A percentile compares a stretch with the other conserved stretches of the same genome.
phyloP scores from a whole-genome alignment of 164 flowering plant genomes.

The Macadamia tetraphylla region DNA sequence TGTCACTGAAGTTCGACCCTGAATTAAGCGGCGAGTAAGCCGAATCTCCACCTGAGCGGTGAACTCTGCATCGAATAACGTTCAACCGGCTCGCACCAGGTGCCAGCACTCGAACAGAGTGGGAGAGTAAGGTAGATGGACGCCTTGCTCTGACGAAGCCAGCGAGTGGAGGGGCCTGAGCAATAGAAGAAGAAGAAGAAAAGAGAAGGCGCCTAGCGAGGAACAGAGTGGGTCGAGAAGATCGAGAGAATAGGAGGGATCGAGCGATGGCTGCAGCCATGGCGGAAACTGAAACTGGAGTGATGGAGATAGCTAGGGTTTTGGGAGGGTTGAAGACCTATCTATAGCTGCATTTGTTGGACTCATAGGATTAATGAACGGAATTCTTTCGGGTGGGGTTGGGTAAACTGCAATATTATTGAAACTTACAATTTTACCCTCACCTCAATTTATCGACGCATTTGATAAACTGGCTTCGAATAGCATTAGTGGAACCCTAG shows the following conservation, averaged over 20 bases:
- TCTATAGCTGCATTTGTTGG: too few species aligned
- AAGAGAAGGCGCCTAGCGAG: constrained; percentile 37
- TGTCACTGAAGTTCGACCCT: constrained; percentile 65
- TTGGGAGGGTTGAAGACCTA: neutral
- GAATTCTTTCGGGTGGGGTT: too few species aligned
- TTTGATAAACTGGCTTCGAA: too few species aligned
- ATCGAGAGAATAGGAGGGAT: constrained; percentile 22
- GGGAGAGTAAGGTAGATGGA: constrained; percentile 25
- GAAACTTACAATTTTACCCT: too few species aligned
- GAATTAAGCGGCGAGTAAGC: constrained; percentile 78
- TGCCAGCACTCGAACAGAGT: constrained; percentile 21
- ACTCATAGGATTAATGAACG: too few species aligned
- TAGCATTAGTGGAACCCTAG: too few species aligned
- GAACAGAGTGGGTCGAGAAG: constrained; percentile 15
- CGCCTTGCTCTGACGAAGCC: constrained; percentile 24
- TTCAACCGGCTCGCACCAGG: constrained; percentile 27
- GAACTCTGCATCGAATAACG: constrained; percentile 41
- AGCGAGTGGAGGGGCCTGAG: constrained; percentile 26
- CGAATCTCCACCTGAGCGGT: constrained; percentile 44
- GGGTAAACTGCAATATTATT: too few species aligned
- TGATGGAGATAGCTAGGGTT: neutral
- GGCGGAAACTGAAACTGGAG: constrained; percentile 8
- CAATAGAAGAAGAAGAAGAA: constrained; percentile 15
- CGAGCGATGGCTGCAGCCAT: constrained; percentile 44
- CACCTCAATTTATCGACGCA: too few species aligned